Conservation (phyloP, 768 basidiomycete species). For the Hygrophorus pudorinus region DNA sequence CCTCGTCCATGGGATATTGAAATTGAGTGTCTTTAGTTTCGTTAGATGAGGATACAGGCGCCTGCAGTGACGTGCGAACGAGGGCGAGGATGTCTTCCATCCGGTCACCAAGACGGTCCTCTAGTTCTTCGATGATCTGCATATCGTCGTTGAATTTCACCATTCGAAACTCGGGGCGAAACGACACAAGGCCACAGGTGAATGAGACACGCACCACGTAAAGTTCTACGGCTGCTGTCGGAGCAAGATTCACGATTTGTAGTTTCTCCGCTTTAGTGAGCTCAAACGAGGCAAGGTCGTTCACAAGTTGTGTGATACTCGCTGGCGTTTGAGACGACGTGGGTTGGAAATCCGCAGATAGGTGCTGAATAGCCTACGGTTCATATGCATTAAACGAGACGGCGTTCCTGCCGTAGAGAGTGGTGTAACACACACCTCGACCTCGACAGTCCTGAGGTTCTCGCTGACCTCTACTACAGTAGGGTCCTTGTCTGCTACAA, state of each 20-base stretch:
- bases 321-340: conserved; percentile 53
- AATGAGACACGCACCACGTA: conserved; percentile 61
- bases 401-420: background rate
- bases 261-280: conserved; percentile 90
- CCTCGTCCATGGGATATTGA: conserved; percentile 4
- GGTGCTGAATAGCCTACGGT: conserved; percentile 73
- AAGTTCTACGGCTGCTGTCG: conserved; percentile 72
- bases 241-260: conserved; percentile 85
- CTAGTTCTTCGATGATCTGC: conserved; percentile 90
- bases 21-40: background rate
- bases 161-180: background rate
- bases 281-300: conserved; percentile 52
- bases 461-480: conserved; percentile 54
- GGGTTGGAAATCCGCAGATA: conserved; percentile 67
- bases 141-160: background rate
- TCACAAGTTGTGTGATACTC: conserved; percentile 56
- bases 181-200: background rate
- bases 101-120: conserved; percentile 65
- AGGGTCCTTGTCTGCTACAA: conserved; percentile 20
- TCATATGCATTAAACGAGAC: background rate
- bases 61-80: conserved; percentile 36
- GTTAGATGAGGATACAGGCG: conserved; percentile 1
- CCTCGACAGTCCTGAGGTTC: conserved; percentile 77
- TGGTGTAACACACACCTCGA: conserved; percentile 46
- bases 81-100: conserved; percentile 56